Evolutionary conservation across 371 early-diverging fungal species (phyloP).

Genomic region (Syncephalastrum monosporum): DNA sequence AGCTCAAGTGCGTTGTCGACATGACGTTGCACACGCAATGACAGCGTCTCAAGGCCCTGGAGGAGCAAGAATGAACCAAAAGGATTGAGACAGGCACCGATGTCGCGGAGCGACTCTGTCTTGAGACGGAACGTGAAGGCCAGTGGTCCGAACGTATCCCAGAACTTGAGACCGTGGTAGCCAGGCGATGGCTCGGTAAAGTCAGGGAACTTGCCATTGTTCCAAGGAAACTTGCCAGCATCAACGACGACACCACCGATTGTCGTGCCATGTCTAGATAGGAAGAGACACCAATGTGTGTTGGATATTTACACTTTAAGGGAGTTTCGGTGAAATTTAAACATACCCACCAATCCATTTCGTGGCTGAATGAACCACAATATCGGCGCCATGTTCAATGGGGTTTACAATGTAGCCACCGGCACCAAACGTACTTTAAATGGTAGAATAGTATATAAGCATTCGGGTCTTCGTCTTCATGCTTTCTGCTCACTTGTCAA

Average conservation of each 20-base stretch:
- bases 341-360: constrained; percentile 81
- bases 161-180: constrained; percentile 85
- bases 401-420: constrained; percentile 87
- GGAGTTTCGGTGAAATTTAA: neutral
- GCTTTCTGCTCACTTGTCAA: constrained; percentile 68
- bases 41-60: constrained; percentile 86
- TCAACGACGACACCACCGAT: constrained; percentile 84
- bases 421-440: constrained; percentile 91
- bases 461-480: neutral
- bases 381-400: constrained; percentile 89
- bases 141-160: constrained; percentile 76
- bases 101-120: constrained; percentile 80
- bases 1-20: constrained; percentile 74
- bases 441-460: neutral
- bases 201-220: constrained; percentile 82
- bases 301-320: neutral
- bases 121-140: constrained; percentile 75
- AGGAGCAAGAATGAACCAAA: constrained; percentile 83
- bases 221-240: constrained; percentile 84
- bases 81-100: constrained; percentile 82
- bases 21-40: constrained; percentile 87
- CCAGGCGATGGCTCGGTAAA: constrained; percentile 84
- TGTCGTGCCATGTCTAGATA: constrained; percentile 74
- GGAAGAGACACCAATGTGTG: neutral
- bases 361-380: constrained; percentile 86